Evolutionary conservation across 495 filamentous ascomycete genomes (phyloP), one percentile per base, ranked within the genome.

Genomic region (Baudoinia panamericana): DNA sequence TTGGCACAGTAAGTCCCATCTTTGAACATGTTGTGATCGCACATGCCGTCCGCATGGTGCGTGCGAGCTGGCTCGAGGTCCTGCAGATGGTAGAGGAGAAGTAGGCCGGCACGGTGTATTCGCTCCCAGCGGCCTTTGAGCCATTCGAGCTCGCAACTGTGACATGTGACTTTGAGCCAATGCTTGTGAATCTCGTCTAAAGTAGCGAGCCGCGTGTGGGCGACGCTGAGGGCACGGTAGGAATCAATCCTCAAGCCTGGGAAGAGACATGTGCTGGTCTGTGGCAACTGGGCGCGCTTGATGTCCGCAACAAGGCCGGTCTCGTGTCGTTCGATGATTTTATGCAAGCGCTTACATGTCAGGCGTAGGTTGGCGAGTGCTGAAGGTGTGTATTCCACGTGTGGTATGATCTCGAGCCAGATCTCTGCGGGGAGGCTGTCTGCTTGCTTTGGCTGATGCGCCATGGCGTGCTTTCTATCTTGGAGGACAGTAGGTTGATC

Each of bases 11-110:
- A 24, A 4, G 24, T 3, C 10, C 17, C 17, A 8, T 7, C 7
- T 9, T 33, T 15, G 13, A n/a, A 29, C 9, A n/a, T 9, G 26
- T 9, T 9, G 8, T 11, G 17, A 18, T 11, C 11, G 31, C 16
- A 17, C 8, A 15, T 34, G n/a, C n/a, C n/a, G n/a, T n/a, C n/a
- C n/a, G n/a, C n/a, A n/a, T n/a, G n/a, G n/a, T n/a, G n/a, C n/a
- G n/a, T n/a, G n/a, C n/a, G n/a, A n/a, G 2, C 8, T 24, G 12
- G 4, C 8, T 9, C 10, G n/a, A 18, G 13, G 33, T 45, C 42
- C 23, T 39, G 34, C 26, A 46, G 36, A 27, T 36, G 43, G 35
- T 39, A 40, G 25, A 46, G 26, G 19, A 46, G 43, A 15, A 46
- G 35, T 24, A 46, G 18, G 29, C 43, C 43, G 24, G 43, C 28